Evolutionary conservation across 345 rosid species (phyloP), one percentile per base, ranked within the genome.

Genomic region (Heritiera littoralis): DNA sequence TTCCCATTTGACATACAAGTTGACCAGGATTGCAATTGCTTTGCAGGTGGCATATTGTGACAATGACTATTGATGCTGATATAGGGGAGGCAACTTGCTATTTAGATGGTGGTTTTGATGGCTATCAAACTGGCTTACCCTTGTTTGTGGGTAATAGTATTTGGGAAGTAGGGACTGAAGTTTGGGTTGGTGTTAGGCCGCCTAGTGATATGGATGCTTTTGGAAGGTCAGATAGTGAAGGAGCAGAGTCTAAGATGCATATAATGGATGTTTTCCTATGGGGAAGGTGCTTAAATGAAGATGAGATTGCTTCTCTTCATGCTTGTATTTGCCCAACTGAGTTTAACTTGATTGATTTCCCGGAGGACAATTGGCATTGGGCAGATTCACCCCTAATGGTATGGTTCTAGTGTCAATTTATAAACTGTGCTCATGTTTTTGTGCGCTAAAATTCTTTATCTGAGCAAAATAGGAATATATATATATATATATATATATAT

Each of bases 201-300:
- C 99, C 99, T 65, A 92, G 83, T 23, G 99, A 93, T 77, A 78
- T 94, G 83, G 99, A 97, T 87, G 92, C 97, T 55, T 94, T 97
- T 77, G 98, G 99, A 81, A 93, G 99, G 87, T 97, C 99, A 45
- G 99, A 97, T 86, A 97, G 99, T 73, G 99, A 97, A 87, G 99
- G 98, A 85, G 93, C 87, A 10, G 99, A 97, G 83, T 90, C 99
- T 68, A 97, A 97, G 88, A 93, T 94, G 98, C 98, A 97, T 86
- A 88, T 97, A 78, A 97, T 97, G 99, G 99, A 97, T 87, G 98
- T 93, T 83, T 97, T 97, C 85, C 86, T 97, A 2, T 97, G 99
- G 99, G 99, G 98, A 54, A 91, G 91, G 85, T 94, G 98, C 86
- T 88, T 97, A 85, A 93, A 89, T 74, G 99, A 97, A 84, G 99